Conservation (phyloP, 305 asterid genomes). For the Fraxinus floribunda region DNA sequence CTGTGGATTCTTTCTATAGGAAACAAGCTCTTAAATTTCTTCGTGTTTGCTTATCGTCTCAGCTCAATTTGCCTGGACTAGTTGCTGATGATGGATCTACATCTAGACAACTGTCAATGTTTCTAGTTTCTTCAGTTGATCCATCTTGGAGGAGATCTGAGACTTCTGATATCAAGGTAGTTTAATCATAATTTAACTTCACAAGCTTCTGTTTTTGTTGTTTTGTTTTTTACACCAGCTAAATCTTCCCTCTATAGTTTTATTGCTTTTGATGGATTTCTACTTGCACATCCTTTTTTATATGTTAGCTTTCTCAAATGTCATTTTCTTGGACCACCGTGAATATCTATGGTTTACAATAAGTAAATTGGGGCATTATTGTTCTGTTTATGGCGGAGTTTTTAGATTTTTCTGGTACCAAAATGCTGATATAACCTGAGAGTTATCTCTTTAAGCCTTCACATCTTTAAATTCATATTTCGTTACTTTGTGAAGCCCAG, state of each 20-base stretch:
- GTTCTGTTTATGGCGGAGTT: background rate
- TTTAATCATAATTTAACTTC: conserved; percentile 10
- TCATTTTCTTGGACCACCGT: background rate
- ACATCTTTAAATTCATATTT: background rate
- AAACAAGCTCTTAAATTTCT: conserved; percentile 93
- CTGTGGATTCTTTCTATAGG: conserved; percentile 75
- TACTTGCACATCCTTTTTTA: background rate
- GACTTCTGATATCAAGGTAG: conserved; percentile 84
- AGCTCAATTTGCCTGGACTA: conserved; percentile 93
- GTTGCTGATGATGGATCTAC: conserved; percentile 74
- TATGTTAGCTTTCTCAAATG: background rate
- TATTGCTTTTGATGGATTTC: background rate
- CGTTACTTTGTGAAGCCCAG: conserved; percentile 10
- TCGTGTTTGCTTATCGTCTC: conserved; percentile 94
- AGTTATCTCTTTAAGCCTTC: conserved; percentile 4
- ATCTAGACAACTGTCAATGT: conserved; percentile 63
- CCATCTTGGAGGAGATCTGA: conserved; percentile 89
- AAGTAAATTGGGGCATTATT: conserved; percentile 8
- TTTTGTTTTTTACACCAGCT: conserved; percentile 3
- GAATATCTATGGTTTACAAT: conserved; percentile 8
- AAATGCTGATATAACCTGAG: background rate
- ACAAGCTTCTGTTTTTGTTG: conserved; percentile 6
- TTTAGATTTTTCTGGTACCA: conserved; percentile 1
- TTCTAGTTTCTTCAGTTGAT: conserved; percentile 81
- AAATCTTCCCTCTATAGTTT: background rate